These are phyloP conservation scores for Nadsonia commutata DNA, from an alignment of 1,139 yeast species.

Conservation along the genomic window DNA sequence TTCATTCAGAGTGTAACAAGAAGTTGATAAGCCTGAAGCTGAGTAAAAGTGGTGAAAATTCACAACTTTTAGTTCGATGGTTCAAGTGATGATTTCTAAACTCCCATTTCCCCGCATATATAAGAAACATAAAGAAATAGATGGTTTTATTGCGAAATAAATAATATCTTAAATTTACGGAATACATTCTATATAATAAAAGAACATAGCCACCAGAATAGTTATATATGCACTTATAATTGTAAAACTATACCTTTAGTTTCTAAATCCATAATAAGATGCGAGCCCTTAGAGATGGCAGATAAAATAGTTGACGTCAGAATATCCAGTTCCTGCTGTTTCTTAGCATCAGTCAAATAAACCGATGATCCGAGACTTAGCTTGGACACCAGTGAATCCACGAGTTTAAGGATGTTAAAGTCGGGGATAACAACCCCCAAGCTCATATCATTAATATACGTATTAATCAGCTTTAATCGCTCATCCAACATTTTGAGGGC, in stretches of 20 bases:
- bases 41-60: too few species aligned
- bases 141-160: too few species aligned
- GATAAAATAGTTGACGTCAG: not conserved
- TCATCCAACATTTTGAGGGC: slow-evolving; percentile 20
- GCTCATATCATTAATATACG: slow-evolving; percentile 14
- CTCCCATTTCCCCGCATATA: too few species aligned
- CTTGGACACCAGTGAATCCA: not conserved
- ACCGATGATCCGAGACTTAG: not conserved
- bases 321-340: not conserved
- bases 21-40: too few species aligned
- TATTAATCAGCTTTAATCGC: slow-evolving; percentile 15
- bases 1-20: too few species aligned
- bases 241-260: not conserved
- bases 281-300: not conserved
- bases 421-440: slow-evolving; percentile 12
- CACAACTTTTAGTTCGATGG: too few species aligned
- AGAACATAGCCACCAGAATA: too few species aligned
- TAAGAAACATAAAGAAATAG: too few species aligned
- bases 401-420: not conserved
- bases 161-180: too few species aligned
- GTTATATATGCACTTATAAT: too few species aligned
- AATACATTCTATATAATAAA: too few species aligned
- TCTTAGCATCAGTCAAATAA: not conserved
- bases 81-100: too few species aligned
- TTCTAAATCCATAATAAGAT: not conserved